A percentile compares a stretch with the other conserved stretches of the same genome.
Conservation (phyloP, 2,329 filamentous ascomycete species). For the Exophiala oligosperma region DNA sequence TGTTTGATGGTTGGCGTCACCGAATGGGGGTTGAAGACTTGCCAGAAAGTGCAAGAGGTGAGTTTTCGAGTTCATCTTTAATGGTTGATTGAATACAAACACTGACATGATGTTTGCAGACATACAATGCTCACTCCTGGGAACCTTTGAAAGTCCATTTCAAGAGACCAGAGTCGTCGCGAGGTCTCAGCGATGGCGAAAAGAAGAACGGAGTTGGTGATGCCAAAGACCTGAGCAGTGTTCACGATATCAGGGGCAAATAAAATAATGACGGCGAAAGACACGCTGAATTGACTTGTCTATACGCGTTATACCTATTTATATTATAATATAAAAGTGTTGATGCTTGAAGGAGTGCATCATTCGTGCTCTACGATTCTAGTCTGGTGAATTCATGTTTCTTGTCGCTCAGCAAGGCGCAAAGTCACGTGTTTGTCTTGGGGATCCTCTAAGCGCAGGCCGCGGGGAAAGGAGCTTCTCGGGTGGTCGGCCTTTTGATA, state of each 20-base stretch:
- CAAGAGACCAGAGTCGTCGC: constrained; percentile 50
- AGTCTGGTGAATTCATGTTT: no score
- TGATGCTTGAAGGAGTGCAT: no score
- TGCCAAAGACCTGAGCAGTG: constrained; percentile 24
- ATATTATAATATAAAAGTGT: no score
- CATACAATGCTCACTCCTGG: constrained; percentile 83
- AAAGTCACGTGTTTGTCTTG: no score
- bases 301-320: no score
- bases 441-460: no score
- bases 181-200: constrained; percentile 29
- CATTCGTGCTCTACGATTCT: no score
- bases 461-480: neutral
- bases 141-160: constrained; percentile 65
- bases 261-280: neutral
- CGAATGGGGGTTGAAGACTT: constrained; percentile 71
- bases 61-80: constrained; percentile 2
- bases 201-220: constrained; percentile 25
- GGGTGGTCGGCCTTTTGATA: neutral
- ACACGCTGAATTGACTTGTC: neutral
- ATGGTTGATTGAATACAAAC: neutral
- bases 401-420: no score
- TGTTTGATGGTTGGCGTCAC: constrained; percentile 70
- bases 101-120: constrained; percentile 31
- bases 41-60: constrained; percentile 64
- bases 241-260: constrained; percentile 18